Evolutionary conservation across 1,284 basidiomycete genomes (phyloP), one percentile per base, ranked within the genome.

Genomic region (Ustilago curta): DNA sequence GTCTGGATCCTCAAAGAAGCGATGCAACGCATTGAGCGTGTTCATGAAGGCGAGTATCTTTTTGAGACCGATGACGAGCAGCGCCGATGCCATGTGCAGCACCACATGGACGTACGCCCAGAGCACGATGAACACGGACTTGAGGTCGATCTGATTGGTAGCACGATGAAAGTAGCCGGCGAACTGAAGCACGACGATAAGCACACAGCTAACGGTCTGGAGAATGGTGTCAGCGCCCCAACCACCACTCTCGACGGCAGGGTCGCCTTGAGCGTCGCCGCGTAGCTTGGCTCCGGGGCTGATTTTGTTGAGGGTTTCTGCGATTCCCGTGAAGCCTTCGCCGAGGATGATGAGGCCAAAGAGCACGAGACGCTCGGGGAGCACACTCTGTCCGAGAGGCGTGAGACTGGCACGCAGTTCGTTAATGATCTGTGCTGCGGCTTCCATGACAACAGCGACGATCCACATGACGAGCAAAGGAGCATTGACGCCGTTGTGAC

Each of bases 291-390:
- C 56, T 3, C 73, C 73, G 6, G 70, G 73, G 42, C 70, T 73
- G 56, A 76, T 68, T 21, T 29, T 45, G 50, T 76, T 76, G 57
- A 76, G 62, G 2, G 70, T 62, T 21, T 66, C 59, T 2, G 59
- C 61, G 47, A 76, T 64, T 14, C 69, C 61, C 2, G 60, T 60
- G 59, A 76, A 72, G n/a, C 68, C 73, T 56, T 71, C 70, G 45
- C 73, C 73, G 35, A 76, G 70, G 18, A 76, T 59, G 40, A 76
- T 72, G 44, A 76, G 70, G 9, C 62, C 65, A 42, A 76, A 71
- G 6, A 76, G 66, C 0, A 70, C 59, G 18, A 76, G 50, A 11
- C 73, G 51, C 45, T 76, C 70, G 35, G 70, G 59, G 3, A 76
- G 54, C 4, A 63, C 59, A 21, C 58, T 61, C 16, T 44, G 43